Percentiles rank a stretch among this genome's conserved stretches.
Evolutionary conservation across 1,139 yeast species (phyloP).

Genomic region (Geotrichum histeridarum): DNA sequence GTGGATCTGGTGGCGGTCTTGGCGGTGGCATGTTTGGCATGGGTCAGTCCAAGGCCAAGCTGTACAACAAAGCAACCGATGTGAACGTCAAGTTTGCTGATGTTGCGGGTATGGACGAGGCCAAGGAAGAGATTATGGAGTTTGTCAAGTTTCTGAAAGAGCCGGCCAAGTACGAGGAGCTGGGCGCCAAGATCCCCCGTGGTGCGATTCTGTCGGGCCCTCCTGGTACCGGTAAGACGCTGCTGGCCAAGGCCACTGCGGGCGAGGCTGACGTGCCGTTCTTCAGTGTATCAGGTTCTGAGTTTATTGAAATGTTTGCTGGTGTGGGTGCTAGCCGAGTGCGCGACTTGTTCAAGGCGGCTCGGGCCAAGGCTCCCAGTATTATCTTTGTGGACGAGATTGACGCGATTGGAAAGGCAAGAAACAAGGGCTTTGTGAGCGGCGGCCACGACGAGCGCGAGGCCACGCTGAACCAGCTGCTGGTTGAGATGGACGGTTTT

Average conservation of each 20-base stretch:
- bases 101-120: slow-evolving; percentile 96
- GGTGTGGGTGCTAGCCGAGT: slow-evolving; percentile 99
- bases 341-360: slow-evolving; percentile 87
- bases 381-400: slow-evolving; percentile 95
- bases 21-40: slow-evolving; percentile 49
- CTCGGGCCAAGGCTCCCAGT: slow-evolving; percentile 88
- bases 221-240: slow-evolving; percentile 99
- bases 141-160: slow-evolving; percentile 88
- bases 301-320: slow-evolving; percentile 96
- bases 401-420: slow-evolving; percentile 94
- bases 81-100: slow-evolving; percentile 84
- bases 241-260: slow-evolving; percentile 96
- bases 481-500: slow-evolving; percentile 98
- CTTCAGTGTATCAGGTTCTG: slow-evolving; percentile 93
- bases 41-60: slow-evolving; percentile 85
- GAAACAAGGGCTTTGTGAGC: slow-evolving; percentile 76
- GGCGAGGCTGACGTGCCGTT: slow-evolving; percentile 99
- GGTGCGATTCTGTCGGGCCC: slow-evolving; percentile 97
- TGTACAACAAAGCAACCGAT: slow-evolving; percentile 87
- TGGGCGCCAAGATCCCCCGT: slow-evolving; percentile 96
- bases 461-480: slow-evolving; percentile 86
- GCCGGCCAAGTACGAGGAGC: slow-evolving; percentile 79
- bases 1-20: slow-evolving; percentile 51
- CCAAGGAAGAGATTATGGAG: slow-evolving; percentile 97
- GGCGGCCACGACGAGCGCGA: slow-evolving; percentile 96